Evolutionary conservation across 768 basidiomycete genomes (phyloP), one percentile per base, ranked within the genome.

Genomic region (Sistotremastrum niveocremeum): DNA sequence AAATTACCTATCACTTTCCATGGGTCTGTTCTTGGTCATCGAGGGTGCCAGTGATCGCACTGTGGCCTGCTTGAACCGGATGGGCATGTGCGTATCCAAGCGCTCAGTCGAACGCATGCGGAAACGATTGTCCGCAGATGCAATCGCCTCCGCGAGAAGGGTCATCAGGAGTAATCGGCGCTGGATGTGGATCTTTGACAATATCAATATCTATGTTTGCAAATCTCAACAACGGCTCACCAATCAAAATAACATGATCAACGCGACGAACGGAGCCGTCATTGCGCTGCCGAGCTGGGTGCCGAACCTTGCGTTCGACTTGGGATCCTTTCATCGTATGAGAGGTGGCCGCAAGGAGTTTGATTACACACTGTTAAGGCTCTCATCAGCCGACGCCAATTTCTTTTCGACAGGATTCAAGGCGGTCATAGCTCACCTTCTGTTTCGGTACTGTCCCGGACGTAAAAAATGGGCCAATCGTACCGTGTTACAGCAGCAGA

Each of bases 131-230:
- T 61, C 57, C 4, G 53, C 57, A 1, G 58, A 62, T 41, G 57
- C 58, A 2, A 55, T 56, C 6, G 28, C 34, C 2, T 44, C 49
- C 30, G 59, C 61, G 12, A 44, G 52, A n/a, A 44, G 52, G 4
- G 52, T 61, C 5, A 53, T 62, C 12, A 52, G 39, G 12, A 54
- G 54, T n/a, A 49, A 52, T 32, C 20, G 49, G 9, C 41, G 53
- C 4, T 56, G 54, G 31, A 50, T 46, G 38, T 45, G 48, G 20
- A 57, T 60, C 11, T 63, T 61, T 47, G 60, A 64, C 47, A 63
- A 64, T 46, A 61, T 63, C 56, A 64, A 64, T 39, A 52, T 64
- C 37, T 62, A 56, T 42, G 46, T 62, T 1, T 54, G 58, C 29
- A 62, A 62, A 49, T 54, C 47, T 20, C 52, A 62, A 39, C 61